These are phyloP conservation scores for Arctium minus DNA, from an alignment of 129 eudicot species.

Conservation along the genomic window DNA sequence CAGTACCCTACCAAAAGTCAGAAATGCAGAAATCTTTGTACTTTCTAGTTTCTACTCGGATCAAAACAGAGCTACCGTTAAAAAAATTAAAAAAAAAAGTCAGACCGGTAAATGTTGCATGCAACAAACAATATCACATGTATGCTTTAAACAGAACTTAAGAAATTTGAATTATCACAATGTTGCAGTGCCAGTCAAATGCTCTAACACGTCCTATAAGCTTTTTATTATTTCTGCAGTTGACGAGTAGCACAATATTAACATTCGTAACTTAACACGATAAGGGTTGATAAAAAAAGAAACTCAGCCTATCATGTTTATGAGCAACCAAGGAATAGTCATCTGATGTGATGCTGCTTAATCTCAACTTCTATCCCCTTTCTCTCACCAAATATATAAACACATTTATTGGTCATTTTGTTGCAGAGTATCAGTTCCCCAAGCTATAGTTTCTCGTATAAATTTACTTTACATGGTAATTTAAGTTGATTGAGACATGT, in stretches of 20 bases:
- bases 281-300: background rate
- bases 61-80: conserved; percentile 82
- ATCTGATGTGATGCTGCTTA: too few species aligned
- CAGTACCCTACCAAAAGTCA: conserved; percentile 73
- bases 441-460: too few species aligned
- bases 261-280: background rate
- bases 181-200: too few species aligned
- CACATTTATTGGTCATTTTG: too few species aligned
- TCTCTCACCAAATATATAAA: too few species aligned
- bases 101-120: conserved; percentile 87
- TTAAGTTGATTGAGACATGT: too few species aligned
- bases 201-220: background rate
- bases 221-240: background rate
- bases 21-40: conserved; percentile 54
- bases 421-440: too few species aligned
- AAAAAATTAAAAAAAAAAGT: conserved; percentile 13
- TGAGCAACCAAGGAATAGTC: too few species aligned
- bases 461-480: too few species aligned
- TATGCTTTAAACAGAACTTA: background rate
- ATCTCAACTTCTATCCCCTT: too few species aligned
- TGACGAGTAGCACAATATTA: background rate
- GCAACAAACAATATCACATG: conserved; percentile 86
- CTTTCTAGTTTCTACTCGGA: conserved; percentile 63
- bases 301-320: background rate
- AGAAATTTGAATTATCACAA: too few species aligned